Conservation (phyloP, 139 green algal genomes). For the Tetradesmus lagerheimii region DNA sequence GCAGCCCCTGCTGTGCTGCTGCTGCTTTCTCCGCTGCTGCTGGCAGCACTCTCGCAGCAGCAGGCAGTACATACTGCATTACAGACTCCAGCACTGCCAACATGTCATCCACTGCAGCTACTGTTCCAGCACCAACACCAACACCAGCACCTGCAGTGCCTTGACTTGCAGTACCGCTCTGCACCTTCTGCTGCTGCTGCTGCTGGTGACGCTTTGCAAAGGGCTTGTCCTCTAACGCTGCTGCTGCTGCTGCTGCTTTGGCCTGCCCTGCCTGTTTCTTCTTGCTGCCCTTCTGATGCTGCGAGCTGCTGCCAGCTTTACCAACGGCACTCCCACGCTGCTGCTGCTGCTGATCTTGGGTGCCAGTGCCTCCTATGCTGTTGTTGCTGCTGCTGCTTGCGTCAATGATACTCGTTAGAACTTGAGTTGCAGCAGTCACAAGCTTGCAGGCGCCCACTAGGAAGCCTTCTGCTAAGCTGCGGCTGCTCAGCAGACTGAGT, state of each 20-base stretch:
- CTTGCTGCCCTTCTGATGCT: not conserved
- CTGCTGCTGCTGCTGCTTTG: conserved; percentile 3
- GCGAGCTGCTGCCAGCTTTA: not conserved
- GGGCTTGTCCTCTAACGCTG: not conserved
- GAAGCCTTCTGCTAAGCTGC: not conserved
- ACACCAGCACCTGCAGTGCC: not conserved
- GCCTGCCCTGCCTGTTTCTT: not conserved
- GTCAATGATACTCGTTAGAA: not conserved
- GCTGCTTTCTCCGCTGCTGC: not conserved
- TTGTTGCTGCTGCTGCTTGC: not conserved
- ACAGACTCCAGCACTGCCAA: conserved; percentile 11
- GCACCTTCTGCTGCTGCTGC: not conserved
- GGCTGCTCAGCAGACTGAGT: conserved; percentile 3
- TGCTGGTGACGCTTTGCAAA: not conserved
- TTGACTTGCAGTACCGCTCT: not conserved
- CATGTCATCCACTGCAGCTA: not conserved
- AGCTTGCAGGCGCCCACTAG: not conserved
- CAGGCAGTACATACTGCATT: conserved; percentile 13
- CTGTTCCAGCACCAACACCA: not conserved
- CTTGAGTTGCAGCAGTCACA: not conserved
- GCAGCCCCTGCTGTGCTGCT: conserved; percentile 9
- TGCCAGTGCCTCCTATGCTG: not conserved
- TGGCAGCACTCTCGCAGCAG: not conserved
- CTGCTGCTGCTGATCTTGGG: not conserved
- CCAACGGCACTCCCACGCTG: not conserved